Evolutionary conservation across 1,139 yeast species (phyloP).

Genomic region (Scheffersomyces lignicola): DNA sequence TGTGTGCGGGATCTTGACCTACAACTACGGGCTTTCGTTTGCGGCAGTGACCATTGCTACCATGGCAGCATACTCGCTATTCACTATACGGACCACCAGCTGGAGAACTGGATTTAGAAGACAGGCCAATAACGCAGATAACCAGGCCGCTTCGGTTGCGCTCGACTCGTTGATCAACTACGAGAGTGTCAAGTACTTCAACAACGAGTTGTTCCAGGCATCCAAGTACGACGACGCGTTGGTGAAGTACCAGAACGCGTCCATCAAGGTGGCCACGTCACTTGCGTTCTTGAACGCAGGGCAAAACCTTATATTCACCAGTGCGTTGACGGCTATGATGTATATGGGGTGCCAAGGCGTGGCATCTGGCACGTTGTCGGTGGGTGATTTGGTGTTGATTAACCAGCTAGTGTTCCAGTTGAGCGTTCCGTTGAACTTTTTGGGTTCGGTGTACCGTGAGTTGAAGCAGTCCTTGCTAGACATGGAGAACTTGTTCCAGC

Average conservation of each 20-base stretch:
- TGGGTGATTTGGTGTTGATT: constrained; percentile 94
- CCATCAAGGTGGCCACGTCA: constrained; percentile 89
- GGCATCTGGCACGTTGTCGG: constrained; percentile 75
- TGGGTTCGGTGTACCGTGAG: constrained; percentile 95
- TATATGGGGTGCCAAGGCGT: constrained; percentile 98
- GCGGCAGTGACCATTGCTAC: constrained; percentile 89
- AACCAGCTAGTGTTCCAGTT: constrained; percentile 95
- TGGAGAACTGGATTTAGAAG: constrained; percentile 95
- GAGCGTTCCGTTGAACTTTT: constrained; percentile 88
- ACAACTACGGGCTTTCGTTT: constrained; percentile 84
- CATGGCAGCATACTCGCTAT: constrained; percentile 81
- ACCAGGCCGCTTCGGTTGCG: constrained; percentile 91
- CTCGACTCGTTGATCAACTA: constrained; percentile 90
- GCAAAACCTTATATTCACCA: constrained; percentile 85
- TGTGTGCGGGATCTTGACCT: constrained; percentile 91
- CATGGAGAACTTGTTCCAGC: constrained; percentile 86
- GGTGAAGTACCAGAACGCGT: constrained; percentile 72
- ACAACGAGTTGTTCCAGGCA: constrained; percentile 80
- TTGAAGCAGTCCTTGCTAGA: constrained; percentile 87
- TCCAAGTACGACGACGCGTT: constrained; percentile 79
- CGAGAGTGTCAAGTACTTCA: constrained; percentile 93
- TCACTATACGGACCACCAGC: constrained; percentile 89
- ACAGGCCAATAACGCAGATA: constrained; percentile 91
- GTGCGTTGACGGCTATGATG: constrained; percentile 96
- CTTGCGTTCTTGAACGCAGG: constrained; percentile 89